Evolutionary conservation across 306 rosid species (phyloP).

Genomic region (Prunus davidiana): DNA sequence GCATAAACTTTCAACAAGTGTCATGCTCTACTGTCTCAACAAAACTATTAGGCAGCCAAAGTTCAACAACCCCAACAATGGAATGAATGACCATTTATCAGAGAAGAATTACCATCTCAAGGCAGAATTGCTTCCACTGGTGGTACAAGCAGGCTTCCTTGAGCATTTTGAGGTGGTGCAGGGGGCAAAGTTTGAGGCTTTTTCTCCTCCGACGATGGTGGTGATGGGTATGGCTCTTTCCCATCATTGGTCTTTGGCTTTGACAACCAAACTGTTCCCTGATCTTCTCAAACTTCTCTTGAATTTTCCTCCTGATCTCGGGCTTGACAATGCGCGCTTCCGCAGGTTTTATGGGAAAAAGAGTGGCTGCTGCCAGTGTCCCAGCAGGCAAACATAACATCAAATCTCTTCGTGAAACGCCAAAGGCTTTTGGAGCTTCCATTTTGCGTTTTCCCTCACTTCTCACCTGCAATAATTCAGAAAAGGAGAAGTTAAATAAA

Average conservation of each 20-base stretch:
- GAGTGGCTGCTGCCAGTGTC: not conserved
- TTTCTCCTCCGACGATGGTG: not conserved
- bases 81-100: not conserved
- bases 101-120: slow-evolving; percentile 1
- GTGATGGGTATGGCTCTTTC: not conserved
- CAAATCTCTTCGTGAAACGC: slow-evolving; percentile 28
- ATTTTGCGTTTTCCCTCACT: not conserved
- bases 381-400: slow-evolving; percentile 20
- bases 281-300: slow-evolving; percentile 23
- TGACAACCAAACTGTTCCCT: slow-evolving; percentile 30
- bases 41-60: not conserved
- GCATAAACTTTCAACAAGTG: not conserved
- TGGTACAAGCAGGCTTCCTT: not conserved
- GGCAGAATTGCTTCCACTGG: slow-evolving; percentile 20
- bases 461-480: slow-evolving; percentile 17
- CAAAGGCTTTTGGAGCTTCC: not conserved
- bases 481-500: not conserved
- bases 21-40: not conserved
- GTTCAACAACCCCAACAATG: not conserved
- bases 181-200: slow-evolving; percentile 1
- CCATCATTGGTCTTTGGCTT: slow-evolving; percentile 11
- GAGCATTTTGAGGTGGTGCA: not conserved
- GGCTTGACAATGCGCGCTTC: slow-evolving; percentile 26
- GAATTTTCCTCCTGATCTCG: slow-evolving; percentile 29
- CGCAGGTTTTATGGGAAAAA: slow-evolving; percentile 11